phyloP scores from a whole-genome alignment of 176 grass and related monocot genomes.

The Triticum monococcum region DNA sequence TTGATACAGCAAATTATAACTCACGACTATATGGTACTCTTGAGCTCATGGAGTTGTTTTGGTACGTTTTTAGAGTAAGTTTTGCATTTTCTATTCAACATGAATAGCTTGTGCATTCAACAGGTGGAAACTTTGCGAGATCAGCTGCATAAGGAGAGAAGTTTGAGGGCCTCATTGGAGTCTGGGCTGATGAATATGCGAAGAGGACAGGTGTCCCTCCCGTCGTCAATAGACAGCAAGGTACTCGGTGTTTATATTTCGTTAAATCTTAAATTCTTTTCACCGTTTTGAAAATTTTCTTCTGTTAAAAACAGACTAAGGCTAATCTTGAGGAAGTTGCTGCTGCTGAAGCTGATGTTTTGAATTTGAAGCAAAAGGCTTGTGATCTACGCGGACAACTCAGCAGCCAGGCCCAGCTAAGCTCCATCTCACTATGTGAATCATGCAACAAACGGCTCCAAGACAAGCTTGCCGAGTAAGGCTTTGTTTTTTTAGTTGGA shows the following conservation, averaged over 20 bases:
- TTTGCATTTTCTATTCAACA: constrained; percentile 24
- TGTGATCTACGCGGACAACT: constrained; percentile 78
- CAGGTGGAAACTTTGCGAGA: constrained; percentile 85
- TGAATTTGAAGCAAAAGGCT: constrained; percentile 89
- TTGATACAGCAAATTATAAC: constrained; percentile 27
- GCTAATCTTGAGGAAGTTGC: constrained; percentile 85
- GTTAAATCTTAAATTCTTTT: constrained; percentile 8
- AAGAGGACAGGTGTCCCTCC: constrained; percentile 55
- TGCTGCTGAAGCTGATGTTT: constrained; percentile 81
- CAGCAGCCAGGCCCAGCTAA: constrained; percentile 50
- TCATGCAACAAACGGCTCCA: constrained; percentile 68
- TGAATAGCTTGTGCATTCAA: constrained; percentile 30
- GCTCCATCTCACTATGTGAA: constrained; percentile 66
- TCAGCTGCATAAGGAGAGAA: constrained; percentile 76
- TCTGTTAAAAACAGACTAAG: constrained; percentile 63
- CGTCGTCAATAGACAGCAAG: constrained; percentile 70
- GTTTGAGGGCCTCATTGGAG: constrained; percentile 72
- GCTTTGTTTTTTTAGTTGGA: constrained; percentile 3
- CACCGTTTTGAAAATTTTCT: constrained; percentile 19
- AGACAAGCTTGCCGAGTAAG: constrained; percentile 58
- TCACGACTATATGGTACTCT: background rate
- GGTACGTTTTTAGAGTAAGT: constrained; percentile 11
- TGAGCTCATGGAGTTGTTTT: constrained; percentile 9
- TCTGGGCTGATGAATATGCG: constrained; percentile 76
- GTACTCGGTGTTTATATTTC: constrained; percentile 37